Base-by-base conservation (phyloP, 768 basidiomycete species). In the Pisolithus microcarpus region DNA sequence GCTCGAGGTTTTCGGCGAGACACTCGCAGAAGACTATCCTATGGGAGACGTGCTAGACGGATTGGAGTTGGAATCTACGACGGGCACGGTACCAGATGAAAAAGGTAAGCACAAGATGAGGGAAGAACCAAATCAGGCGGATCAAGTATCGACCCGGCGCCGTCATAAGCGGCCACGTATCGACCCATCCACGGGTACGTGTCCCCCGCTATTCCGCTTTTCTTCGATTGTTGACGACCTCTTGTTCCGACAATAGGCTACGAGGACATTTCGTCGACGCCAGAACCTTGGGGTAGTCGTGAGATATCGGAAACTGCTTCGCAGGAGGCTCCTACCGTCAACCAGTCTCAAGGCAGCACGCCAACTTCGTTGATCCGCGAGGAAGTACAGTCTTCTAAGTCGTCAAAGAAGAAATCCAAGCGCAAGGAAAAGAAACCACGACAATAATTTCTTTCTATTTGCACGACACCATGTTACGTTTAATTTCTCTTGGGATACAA, bases 171-270 rank as follows among this genome's bases (percentile, higher is more conserved):
- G 82, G 57, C 72, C 75, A 26, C 67, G 65, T 0, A 60, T 84
- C 26, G 85, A 87, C 65, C 81, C 82, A 5, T 88, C 87, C 57
- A 76, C 81, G 51, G 85, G 87, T 82, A 58, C 53, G 52, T 23
- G 28, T 34, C 34, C 5, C 21, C n/a, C 7, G 15, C 34, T 4
- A 11, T 16, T 6, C 9, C 7, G 37, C n/a, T 50, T 46, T 7
- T 4, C 31, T 45, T 11, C n/a, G n/a, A n/a, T n/a, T 50, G 38
- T 57, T n/a, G 4, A 9, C 7, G 4, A n/a, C n/a, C n/a, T 26
- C 24, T n/a, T 49, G 8, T 7, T 5, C 0, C 30, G 30, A 21
- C 54, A 15, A 34, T 34, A 75, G 73, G 67, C 15, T 65, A 69
- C 40, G 65, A 66, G 18, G 65, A 68, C 34, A 48, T 31, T 9